These are phyloP conservation scores for Nicotiana rustica DNA, from an alignment of 305 asterid genomes.

Conservation along the genomic window DNA sequence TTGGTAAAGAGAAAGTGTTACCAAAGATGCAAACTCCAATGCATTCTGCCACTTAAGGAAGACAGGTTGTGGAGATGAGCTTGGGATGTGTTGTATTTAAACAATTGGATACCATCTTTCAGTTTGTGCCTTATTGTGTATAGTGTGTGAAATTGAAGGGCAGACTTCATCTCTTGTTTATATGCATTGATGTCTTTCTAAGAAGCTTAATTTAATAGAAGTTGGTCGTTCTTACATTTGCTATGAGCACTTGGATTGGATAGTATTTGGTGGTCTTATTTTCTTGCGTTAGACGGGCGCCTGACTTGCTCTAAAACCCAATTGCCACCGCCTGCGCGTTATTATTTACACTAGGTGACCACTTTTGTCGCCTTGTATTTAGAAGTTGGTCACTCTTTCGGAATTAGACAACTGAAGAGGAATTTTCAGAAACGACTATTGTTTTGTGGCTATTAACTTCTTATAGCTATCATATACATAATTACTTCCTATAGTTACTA, in stretches of 20 bases:
- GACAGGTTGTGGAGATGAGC: background rate
- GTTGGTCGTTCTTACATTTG: background rate
- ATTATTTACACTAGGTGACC: no score
- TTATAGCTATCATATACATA: no score
- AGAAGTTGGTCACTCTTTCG: no score
- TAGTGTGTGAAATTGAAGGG: background rate
- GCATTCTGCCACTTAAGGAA: conserved; percentile 31
- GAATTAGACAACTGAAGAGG: no score
- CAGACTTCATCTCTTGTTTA: conserved; percentile 25
- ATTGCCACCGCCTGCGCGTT: no score
- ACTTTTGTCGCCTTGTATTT: no score
- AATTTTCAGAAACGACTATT: no score
- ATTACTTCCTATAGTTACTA: no score
- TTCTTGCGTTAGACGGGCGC: background rate
- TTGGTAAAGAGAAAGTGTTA: background rate
- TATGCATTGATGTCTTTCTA: background rate
- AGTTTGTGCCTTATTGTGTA: conserved; percentile 24
- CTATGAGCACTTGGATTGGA: background rate
- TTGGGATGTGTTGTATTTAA: conserved; percentile 6
- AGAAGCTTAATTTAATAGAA: background rate
- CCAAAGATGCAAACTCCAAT: background rate
- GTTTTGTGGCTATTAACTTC: no score
- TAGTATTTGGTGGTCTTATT: background rate
- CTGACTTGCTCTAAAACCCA: no score
- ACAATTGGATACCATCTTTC: conserved; percentile 29